A percentile compares a stretch with the other conserved stretches of the same genome.
phyloP scores from a whole-genome alignment of 2,329 filamentous ascomycete genomes.

The Phialophora macrospora region DNA sequence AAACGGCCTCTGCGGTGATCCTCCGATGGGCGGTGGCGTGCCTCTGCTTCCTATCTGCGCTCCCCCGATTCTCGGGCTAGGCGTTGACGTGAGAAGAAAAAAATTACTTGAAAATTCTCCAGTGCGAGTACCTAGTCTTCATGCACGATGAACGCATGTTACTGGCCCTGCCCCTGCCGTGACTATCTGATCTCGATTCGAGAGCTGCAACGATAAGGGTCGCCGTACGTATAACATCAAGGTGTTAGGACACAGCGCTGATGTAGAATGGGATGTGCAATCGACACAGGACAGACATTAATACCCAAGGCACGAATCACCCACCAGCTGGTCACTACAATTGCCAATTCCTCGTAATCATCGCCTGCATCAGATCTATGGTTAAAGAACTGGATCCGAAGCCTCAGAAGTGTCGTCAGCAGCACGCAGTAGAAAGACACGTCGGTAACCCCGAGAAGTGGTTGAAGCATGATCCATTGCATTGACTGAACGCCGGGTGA shows the following conservation, averaged over 20 bases:
- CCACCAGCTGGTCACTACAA: background rate
- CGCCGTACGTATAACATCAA: background rate
- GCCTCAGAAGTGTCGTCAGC: background rate
- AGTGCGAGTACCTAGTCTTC: background rate
- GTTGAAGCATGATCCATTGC: constrained; percentile 5
- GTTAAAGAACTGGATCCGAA: background rate
- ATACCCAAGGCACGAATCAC: background rate
- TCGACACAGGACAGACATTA: background rate
- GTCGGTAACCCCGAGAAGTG: background rate
- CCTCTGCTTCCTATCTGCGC: background rate
- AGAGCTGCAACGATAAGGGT: background rate
- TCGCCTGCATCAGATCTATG: background rate
- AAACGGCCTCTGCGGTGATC: constrained; percentile 10
- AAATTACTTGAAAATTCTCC: constrained; percentile 4
- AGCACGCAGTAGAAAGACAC: background rate
- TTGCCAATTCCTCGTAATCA: background rate
- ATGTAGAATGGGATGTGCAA: background rate
- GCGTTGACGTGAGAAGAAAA: background rate
- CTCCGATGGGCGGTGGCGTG: constrained; percentile 25
- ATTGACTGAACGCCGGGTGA: constrained; percentile 17
- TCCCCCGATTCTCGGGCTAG: constrained; percentile 1
- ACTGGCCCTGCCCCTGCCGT: background rate
- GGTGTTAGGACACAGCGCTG: background rate
- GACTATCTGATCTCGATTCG: background rate
- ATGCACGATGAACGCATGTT: constrained; percentile 7